These are phyloP conservation scores for Daldinia sp. DNA, from an alignment of 2,329 filamentous ascomycete genomes.

Conservation along the genomic window DNA sequence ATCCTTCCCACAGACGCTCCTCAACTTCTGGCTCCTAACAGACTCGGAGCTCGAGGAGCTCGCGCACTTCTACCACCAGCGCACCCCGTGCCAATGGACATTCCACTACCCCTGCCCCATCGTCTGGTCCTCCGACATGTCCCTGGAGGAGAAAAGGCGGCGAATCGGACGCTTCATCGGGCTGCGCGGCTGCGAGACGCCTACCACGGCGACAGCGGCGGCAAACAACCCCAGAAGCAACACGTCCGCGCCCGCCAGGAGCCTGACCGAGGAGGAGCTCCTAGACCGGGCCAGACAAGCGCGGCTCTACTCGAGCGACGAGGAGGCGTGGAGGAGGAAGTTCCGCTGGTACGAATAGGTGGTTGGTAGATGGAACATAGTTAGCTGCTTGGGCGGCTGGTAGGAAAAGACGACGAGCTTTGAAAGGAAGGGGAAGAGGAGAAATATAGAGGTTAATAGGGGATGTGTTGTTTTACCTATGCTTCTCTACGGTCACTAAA, in stretches of 20 bases:
- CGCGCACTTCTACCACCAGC: slow-evolving; percentile 78
- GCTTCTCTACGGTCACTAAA: slow-evolving; percentile 33
- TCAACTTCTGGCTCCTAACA: slow-evolving; percentile 78
- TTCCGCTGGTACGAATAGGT: slow-evolving; percentile 45
- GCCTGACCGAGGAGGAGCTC: slow-evolving; percentile 56
- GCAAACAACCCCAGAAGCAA: neutral
- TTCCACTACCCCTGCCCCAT: slow-evolving; percentile 73
- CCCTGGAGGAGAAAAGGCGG: slow-evolving; percentile 72
- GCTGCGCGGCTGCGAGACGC: slow-evolving; percentile 68
- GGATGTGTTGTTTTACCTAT: neutral
- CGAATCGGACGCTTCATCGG: slow-evolving; percentile 80
- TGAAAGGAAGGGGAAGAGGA: neutral
- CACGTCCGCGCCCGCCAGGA: neutral
- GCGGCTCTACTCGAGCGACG: slow-evolving; percentile 48
- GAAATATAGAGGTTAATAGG: neutral
- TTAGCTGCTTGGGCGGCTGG: neutral
- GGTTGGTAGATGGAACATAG: too few species aligned
- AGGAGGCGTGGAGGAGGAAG: slow-evolving; percentile 60
- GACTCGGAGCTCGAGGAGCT: slow-evolving; percentile 74
- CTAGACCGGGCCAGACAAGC: slow-evolving; percentile 42
- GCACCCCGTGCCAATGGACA: slow-evolving; percentile 62
- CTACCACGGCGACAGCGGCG: slow-evolving; percentile 41
- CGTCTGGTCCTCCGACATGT: slow-evolving; percentile 63
- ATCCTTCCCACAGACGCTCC: slow-evolving; percentile 70
- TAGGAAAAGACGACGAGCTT: too few species aligned